Conservation (phyloP, 768 basidiomycete genomes). For the Suillus plorans region DNA sequence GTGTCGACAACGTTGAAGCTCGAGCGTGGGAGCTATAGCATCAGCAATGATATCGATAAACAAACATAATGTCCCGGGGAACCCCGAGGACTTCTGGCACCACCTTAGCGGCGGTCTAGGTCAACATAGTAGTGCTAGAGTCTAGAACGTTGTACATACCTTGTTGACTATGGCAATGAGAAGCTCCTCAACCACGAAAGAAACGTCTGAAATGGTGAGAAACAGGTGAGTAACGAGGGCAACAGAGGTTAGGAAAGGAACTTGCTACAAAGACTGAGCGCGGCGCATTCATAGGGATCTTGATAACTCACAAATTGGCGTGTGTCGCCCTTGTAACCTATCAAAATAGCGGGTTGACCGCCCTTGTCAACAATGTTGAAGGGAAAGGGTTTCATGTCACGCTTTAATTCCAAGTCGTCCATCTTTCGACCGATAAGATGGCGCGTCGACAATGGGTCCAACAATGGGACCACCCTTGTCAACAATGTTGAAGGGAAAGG, state of each 20-base stretch:
- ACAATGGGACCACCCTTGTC: too few relatives aligned
- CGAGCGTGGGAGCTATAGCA: neutral
- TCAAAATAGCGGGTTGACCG: conserved; percentile 74
- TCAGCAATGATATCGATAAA: neutral
- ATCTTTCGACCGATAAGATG: conserved; percentile 88
- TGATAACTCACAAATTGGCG: too few relatives aligned
- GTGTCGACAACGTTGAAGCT: neutral
- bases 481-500: too few relatives aligned
- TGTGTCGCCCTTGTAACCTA: too few relatives aligned
- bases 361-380: conserved; percentile 78
- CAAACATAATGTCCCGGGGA: neutral
- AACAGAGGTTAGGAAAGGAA: neutral
- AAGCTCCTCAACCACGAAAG: neutral
- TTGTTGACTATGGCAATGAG: neutral
- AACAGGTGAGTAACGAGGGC: neutral
- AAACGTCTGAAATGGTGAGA: neutral
- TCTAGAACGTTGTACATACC: neutral
- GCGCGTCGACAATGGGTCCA: too few relatives aligned
- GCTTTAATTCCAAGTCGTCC: conserved; percentile 76
- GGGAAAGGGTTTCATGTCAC: conserved; percentile 84
- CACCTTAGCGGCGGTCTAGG: too few relatives aligned
- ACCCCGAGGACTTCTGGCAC: neutral
- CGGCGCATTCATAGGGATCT: neutral
- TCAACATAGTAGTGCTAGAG: neutral
- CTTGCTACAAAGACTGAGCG: neutral